Percentiles rank a stretch among this genome's conserved stretches.
phyloP scores from a whole-genome alignment of 1,284 basidiomycete species.

The Volvariella volvacea region DNA sequence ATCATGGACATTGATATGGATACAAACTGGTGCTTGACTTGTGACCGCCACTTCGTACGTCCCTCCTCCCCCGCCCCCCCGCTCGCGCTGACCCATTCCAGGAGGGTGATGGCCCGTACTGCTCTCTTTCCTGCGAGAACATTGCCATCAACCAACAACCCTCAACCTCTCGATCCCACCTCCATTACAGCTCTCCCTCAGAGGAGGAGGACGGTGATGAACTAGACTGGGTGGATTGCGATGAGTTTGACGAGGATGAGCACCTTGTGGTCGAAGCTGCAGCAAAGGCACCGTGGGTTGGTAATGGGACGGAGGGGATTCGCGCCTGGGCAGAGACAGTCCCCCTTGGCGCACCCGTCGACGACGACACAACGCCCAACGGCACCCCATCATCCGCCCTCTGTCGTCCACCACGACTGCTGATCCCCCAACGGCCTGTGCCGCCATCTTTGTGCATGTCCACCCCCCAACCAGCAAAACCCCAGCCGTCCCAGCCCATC shows the following conservation, averaged over 20 bases:
- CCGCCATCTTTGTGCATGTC: conserved; percentile 43
- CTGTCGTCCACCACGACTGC: conserved; percentile 33
- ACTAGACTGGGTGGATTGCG: no score
- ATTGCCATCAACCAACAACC: conserved; percentile 16
- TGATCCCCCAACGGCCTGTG: conserved; percentile 30
- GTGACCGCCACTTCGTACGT: conserved; percentile 49
- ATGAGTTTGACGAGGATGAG: conserved; percentile 13
- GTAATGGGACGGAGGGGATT: conserved; percentile 24
- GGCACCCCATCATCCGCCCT: conserved; percentile 13
- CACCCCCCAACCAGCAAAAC: conserved; percentile 19
- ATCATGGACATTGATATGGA: conserved; percentile 35
- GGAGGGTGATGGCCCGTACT: conserved; percentile 47
- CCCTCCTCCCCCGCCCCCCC: conserved; percentile 2
- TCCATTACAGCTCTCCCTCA: conserved; percentile 12
- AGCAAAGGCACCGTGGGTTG: conserved; percentile 15
- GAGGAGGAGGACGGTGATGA: conserved; percentile 2
- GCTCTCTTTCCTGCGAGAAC: conserved; percentile 41
- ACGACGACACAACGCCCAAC: conserved; percentile 15
- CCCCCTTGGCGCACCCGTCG: conserved; percentile 19
- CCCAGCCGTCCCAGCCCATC: conserved; percentile 23
- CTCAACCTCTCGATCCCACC: conserved; percentile 9
- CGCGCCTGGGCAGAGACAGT: conserved; percentile 31
- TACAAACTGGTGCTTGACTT: conserved; percentile 62
- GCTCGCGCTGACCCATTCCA: conserved; percentile 17
- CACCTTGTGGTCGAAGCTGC: conserved; percentile 11